These are phyloP conservation scores for Chalciporus chontae DNA, from an alignment of 768 basidiomycete genomes.

Conservation along the genomic window DNA sequence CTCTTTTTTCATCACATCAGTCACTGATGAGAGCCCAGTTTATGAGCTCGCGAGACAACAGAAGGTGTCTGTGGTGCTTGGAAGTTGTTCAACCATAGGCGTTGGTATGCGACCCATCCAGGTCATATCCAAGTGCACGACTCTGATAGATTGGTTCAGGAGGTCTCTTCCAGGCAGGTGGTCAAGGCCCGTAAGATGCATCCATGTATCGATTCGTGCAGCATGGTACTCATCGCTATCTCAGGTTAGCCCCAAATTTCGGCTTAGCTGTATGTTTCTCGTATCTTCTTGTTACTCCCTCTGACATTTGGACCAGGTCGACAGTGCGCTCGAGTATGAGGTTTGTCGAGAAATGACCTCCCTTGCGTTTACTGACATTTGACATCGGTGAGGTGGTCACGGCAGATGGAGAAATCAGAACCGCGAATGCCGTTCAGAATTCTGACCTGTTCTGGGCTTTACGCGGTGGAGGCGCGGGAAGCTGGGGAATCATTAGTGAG, in stretches of 20 bases:
- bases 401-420: constrained; percentile 36
- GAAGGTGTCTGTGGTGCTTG: constrained; percentile 14
- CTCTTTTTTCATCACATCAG: too few species aligned
- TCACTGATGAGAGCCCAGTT: neutral
- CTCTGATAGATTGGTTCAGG: too few species aligned
- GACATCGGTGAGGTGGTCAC: too few species aligned
- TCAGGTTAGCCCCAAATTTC: too few species aligned
- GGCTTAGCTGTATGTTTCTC: too few species aligned
- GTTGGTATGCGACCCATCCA: too few species aligned
- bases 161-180: constrained; percentile 6
- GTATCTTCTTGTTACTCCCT: neutral
- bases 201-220: too few species aligned
- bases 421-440: constrained; percentile 38
- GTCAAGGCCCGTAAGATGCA: constrained; percentile 38
- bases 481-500: constrained; percentile 41
- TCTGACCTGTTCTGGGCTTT: constrained; percentile 52
- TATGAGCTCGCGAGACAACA: constrained; percentile 8
- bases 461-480: constrained; percentile 50
- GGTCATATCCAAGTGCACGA: too few species aligned
- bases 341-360: neutral
- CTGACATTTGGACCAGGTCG: constrained; percentile 32
- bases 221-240: too few species aligned
- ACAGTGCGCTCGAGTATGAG: constrained; percentile 44
- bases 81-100: constrained; percentile 6
- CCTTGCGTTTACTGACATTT: too few species aligned